Percentiles rank a stretch among this genome's conserved stretches.
phyloP scores from a whole-genome alignment of 2,329 filamentous ascomycete species.

The Metarhizium humberi region DNA sequence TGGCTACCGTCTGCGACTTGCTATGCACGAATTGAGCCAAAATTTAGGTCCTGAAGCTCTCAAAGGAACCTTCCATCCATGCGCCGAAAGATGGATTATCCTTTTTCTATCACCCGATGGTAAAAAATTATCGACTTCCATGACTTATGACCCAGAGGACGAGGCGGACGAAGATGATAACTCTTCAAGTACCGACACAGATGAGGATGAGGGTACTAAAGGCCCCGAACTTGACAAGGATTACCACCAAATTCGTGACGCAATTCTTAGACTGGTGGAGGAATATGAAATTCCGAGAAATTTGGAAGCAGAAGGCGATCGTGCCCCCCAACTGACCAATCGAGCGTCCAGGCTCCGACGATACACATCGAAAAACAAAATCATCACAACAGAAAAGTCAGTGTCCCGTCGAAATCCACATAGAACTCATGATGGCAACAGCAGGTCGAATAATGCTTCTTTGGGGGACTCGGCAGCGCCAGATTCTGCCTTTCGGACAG shows the following conservation, averaged over 20 bases:
- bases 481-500: neutral
- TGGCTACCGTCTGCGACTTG: constrained; percentile 54
- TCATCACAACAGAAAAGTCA: constrained; percentile 40
- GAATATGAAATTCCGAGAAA: constrained; percentile 72
- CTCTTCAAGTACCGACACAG: constrained; percentile 51
- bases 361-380: constrained; percentile 50
- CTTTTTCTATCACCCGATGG: constrained; percentile 70
- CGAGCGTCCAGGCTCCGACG: constrained; percentile 53
- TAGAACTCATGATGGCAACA: constrained; percentile 24
- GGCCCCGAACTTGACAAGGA: constrained; percentile 63
- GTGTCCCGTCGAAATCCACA: constrained; percentile 52
- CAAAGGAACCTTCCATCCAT: constrained; percentile 65
- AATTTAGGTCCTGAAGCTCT: constrained; percentile 54
- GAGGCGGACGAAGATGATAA: constrained; percentile 57
- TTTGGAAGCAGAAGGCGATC: constrained; percentile 47
- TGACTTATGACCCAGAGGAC: constrained; percentile 62
- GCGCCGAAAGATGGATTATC: constrained; percentile 74
- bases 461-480: constrained; percentile 6
- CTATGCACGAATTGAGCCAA: constrained; percentile 62
- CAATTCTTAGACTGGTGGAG: constrained; percentile 70
- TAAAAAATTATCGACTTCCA: constrained; percentile 57
- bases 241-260: constrained; percentile 71
- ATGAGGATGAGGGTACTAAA: constrained; percentile 51
- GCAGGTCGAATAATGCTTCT: constrained; percentile 4
- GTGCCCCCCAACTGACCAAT: constrained; percentile 57